A percentile compares a stretch with the other conserved stretches of the same genome.
These are phyloP conservation scores for Globisporangium takayamanum DNA, from an alignment of 352 stramenopile genomes.

Conservation along the genomic window DNA sequence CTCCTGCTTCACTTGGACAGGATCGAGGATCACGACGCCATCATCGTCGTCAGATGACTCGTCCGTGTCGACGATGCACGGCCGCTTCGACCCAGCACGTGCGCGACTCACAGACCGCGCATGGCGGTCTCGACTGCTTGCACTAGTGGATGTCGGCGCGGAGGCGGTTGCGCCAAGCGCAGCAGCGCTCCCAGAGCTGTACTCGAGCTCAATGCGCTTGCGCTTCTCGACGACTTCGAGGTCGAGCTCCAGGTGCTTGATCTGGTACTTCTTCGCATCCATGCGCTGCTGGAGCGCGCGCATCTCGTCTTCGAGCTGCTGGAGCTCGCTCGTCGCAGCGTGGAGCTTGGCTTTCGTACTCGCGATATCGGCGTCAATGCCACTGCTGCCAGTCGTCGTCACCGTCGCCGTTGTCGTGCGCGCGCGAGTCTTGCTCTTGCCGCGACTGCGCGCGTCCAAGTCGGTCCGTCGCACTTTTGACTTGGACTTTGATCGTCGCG, in stretches of 20 bases:
- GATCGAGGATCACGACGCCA: constrained; percentile 50
- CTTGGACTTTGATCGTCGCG: constrained; percentile 9
- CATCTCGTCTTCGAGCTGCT: constrained; percentile 30
- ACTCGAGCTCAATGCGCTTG: constrained; percentile 32
- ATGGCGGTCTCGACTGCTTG: constrained; percentile 9
- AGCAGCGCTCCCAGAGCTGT: constrained; percentile 9
- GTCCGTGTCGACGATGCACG: constrained; percentile 61
- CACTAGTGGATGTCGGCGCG: background rate
- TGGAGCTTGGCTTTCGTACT: constrained; percentile 32
- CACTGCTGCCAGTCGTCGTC: constrained; percentile 11
- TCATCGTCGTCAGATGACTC: constrained; percentile 38
- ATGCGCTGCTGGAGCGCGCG: constrained; percentile 29
- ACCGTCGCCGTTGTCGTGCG: background rate
- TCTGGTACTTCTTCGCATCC: constrained; percentile 50
- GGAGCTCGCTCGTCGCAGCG: constrained; percentile 39
- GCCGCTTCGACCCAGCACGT: constrained; percentile 38
- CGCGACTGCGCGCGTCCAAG: constrained; percentile 15
- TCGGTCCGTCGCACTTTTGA: constrained; percentile 7
- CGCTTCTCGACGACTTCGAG: constrained; percentile 57
- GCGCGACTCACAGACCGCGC: constrained; percentile 25
- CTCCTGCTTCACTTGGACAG: constrained; percentile 30
- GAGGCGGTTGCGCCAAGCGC: background rate
- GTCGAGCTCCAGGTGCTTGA: constrained; percentile 60
- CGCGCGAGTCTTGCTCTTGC: constrained; percentile 18
- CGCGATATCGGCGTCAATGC: constrained; percentile 47